A percentile compares a stretch with the other conserved stretches of the same genome.
Conservation (phyloP, 768 basidiomycete genomes). For the Chiua virens region DNA sequence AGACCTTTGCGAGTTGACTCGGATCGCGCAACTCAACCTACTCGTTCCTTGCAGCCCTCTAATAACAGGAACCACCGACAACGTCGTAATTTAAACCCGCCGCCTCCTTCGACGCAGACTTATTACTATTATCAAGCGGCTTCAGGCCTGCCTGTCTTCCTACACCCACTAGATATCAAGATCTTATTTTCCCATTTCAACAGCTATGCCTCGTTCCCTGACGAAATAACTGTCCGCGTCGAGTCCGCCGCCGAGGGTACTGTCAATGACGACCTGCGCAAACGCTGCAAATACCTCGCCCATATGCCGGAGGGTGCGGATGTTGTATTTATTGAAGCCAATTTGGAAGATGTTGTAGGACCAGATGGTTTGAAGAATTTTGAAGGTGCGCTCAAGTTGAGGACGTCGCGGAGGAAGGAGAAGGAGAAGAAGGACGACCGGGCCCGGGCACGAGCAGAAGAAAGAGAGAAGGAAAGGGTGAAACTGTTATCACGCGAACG, state of each 20-base stretch:
- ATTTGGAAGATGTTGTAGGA: slow-evolving; percentile 78
- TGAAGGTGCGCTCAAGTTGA: slow-evolving; percentile 75
- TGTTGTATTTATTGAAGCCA: slow-evolving; percentile 90
- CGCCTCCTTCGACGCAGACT: slow-evolving; percentile 82
- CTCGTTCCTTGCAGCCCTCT: slow-evolving; percentile 5
- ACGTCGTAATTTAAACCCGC: slow-evolving; percentile 80
- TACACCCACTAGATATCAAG: slow-evolving; percentile 95
- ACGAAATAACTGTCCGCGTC: slow-evolving; percentile 76
- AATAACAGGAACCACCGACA: slow-evolving; percentile 51
- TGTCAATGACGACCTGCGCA: slow-evolving; percentile 90
- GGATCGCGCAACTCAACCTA: slow-evolving; percentile 4
- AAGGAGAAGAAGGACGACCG: slow-evolving; percentile 85
- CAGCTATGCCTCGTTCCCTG: slow-evolving; percentile 81
- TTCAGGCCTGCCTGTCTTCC: slow-evolving; percentile 86
- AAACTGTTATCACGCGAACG: slow-evolving; percentile 32
- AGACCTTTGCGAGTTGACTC: slow-evolving; percentile 2
- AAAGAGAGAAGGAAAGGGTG: slow-evolving; percentile 60
- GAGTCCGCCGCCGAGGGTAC: slow-evolving; percentile 74
- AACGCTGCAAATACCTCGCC: slow-evolving; percentile 92
- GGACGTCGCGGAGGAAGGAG: slow-evolving; percentile 73
- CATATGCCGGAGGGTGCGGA: slow-evolving; percentile 92
- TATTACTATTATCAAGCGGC: slow-evolving; percentile 97
- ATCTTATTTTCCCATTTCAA: slow-evolving; percentile 85
- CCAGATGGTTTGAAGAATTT: slow-evolving; percentile 76
- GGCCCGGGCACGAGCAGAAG: slow-evolving; percentile 77